phyloP scores from a whole-genome alignment of 495 filamentous ascomycete genomes.

The Penicillium parvum region DNA sequence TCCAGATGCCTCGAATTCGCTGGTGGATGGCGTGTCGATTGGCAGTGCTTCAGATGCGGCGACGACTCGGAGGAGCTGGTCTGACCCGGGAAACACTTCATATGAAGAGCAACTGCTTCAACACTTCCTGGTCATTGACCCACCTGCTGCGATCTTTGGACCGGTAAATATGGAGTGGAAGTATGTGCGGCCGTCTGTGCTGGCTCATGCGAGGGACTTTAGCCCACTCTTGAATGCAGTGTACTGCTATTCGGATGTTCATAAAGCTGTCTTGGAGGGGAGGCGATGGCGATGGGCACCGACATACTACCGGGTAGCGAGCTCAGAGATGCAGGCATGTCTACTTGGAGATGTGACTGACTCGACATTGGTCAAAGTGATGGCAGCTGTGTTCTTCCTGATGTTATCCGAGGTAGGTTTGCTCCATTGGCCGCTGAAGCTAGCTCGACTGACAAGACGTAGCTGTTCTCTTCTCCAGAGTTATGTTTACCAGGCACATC shows the following conservation, averaged over 20 bases:
- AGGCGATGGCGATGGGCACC: constrained; percentile 31
- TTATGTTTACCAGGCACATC: constrained; percentile 29
- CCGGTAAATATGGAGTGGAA: constrained; percentile 35
- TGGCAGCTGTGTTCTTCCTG: constrained; percentile 32
- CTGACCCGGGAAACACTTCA: constrained; percentile 14
- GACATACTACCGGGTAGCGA: constrained; percentile 31
- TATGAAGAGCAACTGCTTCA: constrained; percentile 35
- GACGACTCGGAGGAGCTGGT: constrained; percentile 17
- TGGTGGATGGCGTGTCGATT: constrained; percentile 14
- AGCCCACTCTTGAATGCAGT: constrained; percentile 29
- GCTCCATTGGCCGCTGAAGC: too few relatives aligned
- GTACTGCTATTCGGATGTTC: constrained; percentile 37
- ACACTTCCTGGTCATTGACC: constrained; percentile 29
- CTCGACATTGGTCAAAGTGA: constrained; percentile 23
- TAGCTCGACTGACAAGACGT: neutral
- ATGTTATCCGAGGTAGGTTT: constrained; percentile 38
- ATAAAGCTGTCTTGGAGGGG: constrained; percentile 28
- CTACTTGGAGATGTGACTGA: constrained; percentile 28
- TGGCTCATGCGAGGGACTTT: constrained; percentile 24
- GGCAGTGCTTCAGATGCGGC: constrained; percentile 14
- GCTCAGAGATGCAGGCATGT: constrained; percentile 32
- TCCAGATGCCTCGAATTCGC: constrained; percentile 13
- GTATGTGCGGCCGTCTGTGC: constrained; percentile 26
- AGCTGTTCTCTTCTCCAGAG: constrained; percentile 31
- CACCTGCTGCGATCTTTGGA: constrained; percentile 36